Conservation (phyloP, 331 rosid species). For the Spiraea crenata region DNA sequence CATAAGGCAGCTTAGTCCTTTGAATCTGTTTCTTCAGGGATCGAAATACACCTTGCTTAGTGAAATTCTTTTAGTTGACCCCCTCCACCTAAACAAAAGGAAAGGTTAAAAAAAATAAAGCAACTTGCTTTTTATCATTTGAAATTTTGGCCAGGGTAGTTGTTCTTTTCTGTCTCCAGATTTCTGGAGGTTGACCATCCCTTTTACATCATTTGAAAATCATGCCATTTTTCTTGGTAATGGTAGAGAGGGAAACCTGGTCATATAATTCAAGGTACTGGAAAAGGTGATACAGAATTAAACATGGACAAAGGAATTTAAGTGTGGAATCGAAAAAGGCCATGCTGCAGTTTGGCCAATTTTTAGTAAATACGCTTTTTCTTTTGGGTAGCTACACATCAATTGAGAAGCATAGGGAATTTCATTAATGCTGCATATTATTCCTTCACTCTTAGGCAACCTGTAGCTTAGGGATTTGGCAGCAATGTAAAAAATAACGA, state of each 20-base stretch:
- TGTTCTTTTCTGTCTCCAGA: constrained; percentile 14
- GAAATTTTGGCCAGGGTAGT: constrained; percentile 19
- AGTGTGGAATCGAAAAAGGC: background rate
- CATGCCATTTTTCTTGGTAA: constrained; percentile 5
- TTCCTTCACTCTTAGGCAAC: background rate
- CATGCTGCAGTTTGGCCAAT: no score
- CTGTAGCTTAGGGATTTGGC: background rate
- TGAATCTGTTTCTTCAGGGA: constrained; percentile 13
- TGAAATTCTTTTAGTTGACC: constrained; percentile 7
- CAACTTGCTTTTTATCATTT: constrained; percentile 27
- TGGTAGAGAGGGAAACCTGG: constrained; percentile 9
- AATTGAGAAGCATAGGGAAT: background rate
- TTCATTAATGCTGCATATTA: background rate
- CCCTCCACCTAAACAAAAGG: background rate
- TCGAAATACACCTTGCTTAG: background rate
- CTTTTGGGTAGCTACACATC: background rate
- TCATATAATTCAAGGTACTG: constrained; percentile 1
- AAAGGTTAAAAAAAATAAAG: constrained; percentile 2
- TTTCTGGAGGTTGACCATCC: constrained; percentile 24
- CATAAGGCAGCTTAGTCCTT: background rate
- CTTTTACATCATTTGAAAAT: constrained; percentile 6
- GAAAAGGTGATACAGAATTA: constrained; percentile 1
- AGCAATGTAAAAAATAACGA: background rate
- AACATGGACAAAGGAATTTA: background rate
- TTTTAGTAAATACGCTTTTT: background rate